Base-by-base conservation (phyloP, 331 rosid species). In the Rhamnella rubrinervis region DNA sequence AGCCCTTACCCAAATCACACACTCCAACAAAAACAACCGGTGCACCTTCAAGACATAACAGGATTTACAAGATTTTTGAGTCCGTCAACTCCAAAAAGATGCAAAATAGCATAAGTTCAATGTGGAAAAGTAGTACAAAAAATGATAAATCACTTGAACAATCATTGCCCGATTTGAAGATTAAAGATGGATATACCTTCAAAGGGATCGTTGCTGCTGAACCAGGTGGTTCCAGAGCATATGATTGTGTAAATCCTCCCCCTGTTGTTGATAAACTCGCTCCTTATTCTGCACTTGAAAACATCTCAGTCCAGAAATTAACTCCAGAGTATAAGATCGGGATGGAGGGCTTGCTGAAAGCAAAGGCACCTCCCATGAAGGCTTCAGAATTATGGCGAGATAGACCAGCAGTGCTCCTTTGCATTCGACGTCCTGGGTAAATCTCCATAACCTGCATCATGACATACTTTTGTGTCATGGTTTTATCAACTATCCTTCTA, bases 401-500 rank as follows among this genome's bases (percentile, higher is more conserved):
- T 70, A 85, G 82, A 75, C 93, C 97, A 0, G 88, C 90, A 26
- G 82, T 93, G 63, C 59, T 93, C 84, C 72, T 90, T 28, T 93
- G 98, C 80, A 85, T 93, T 56, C 77, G 97, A 65, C 86, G 96
- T 51, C 98, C 97, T 15, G 98, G 98, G 98, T 93, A 93, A 77
- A 55, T 75, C 71, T 26, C 68, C 61, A 71, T 20, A 14, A 26
- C 35, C 46, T 40, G 44, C 52, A 12, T 51, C 6, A 6, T 40
- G 47, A 49, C 56, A 58, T 26, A 44, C 20, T 6, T 71, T 70
- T 67, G 64, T 20, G 16, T 61, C 56, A 13, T n/a, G 50, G 61
- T 74, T 63, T 26, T 52, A 55, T 58, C 31, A 41, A 35, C 17
- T 38, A 61, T 58, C 19, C 10, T 49, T 20, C 55, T 39, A 16